Conservation (phyloP, 441 rosid genomes). For the Melastoma candidum region DNA sequence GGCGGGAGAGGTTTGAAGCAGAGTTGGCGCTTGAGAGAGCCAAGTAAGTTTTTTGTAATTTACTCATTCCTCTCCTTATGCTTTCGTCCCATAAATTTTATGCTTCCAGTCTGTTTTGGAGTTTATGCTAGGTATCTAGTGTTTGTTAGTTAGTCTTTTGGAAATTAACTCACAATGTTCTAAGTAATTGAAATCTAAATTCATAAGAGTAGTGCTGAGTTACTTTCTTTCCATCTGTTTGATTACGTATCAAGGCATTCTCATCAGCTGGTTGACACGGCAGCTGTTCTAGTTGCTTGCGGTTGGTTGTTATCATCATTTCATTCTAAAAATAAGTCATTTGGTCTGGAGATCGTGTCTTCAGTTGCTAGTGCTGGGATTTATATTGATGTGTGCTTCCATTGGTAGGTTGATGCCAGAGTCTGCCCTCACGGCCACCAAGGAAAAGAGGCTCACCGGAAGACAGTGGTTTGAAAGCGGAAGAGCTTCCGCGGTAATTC, state of each 20-base stretch:
- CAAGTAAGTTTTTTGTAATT: slow-evolving; percentile 46
- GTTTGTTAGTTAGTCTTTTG: too few species aligned
- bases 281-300: too few species aligned
- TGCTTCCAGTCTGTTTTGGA: not conserved
- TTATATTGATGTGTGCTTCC: slow-evolving; percentile 10
- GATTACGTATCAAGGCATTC: too few species aligned
- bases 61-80: not conserved
- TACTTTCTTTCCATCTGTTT: not conserved
- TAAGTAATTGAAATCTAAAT: not conserved
- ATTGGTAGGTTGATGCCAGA: slow-evolving; percentile 73
- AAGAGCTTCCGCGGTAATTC: slow-evolving; percentile 38
- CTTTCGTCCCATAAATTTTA: not conserved
- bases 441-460: slow-evolving; percentile 87
- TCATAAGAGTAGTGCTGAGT: not conserved
- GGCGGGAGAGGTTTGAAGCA: slow-evolving; percentile 98
- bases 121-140: too few species aligned
- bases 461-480: slow-evolving; percentile 98
- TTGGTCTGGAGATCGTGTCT: slow-evolving; percentile 1
- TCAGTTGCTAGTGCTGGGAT: not conserved
- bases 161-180: too few species aligned
- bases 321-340: not conserved
- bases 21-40: slow-evolving; percentile 96
- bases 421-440: slow-evolving; percentile 61
- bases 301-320: not conserved
- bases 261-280: too few species aligned